phyloP scores from a whole-genome alignment of 1,284 basidiomycete species.

The Afroboletus lepidellus region DNA sequence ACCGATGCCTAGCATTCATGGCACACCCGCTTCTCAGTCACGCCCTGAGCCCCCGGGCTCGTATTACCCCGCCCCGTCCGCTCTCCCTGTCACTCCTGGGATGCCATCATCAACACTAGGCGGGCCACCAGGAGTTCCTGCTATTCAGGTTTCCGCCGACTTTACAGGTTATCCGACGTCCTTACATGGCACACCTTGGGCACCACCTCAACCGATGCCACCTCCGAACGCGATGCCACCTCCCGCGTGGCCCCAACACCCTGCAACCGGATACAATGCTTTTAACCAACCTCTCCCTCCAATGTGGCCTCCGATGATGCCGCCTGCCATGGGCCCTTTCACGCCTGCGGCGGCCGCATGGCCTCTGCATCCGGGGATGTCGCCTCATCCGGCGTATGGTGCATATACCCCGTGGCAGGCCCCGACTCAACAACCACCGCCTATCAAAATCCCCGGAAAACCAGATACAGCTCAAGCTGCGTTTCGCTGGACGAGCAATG shows the following conservation, averaged over 20 bases:
- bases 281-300: conserved; percentile 33
- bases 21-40: conserved; percentile 23
- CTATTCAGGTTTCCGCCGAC: conserved; percentile 25
- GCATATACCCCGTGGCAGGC: conserved; percentile 31
- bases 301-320: conserved; percentile 23
- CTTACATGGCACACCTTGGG: conserved; percentile 31
- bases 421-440: conserved; percentile 26
- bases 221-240: conserved; percentile 23
- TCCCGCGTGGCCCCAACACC: conserved; percentile 17
- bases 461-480: conserved; percentile 27
- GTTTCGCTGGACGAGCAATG: conserved; percentile 29
- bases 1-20: conserved; percentile 27
- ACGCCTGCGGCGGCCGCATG: conserved; percentile 31
- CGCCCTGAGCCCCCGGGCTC: conserved; percentile 31
- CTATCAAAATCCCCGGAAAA: conserved; percentile 20
- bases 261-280: conserved; percentile 26
- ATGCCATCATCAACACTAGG: conserved; percentile 9
- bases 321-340: conserved; percentile 17
- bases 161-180: conserved; percentile 33
- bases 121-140: conserved; percentile 4
- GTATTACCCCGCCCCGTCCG: conserved; percentile 32
- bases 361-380: conserved; percentile 28
- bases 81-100: conserved; percentile 26
- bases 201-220: conserved; percentile 19
- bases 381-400: conserved; percentile 18